A percentile compares a stretch with the other conserved stretches of the same genome.
Evolutionary conservation across 257 asterid species (phyloP).

Genomic region (Nicotiana otophora): DNA sequence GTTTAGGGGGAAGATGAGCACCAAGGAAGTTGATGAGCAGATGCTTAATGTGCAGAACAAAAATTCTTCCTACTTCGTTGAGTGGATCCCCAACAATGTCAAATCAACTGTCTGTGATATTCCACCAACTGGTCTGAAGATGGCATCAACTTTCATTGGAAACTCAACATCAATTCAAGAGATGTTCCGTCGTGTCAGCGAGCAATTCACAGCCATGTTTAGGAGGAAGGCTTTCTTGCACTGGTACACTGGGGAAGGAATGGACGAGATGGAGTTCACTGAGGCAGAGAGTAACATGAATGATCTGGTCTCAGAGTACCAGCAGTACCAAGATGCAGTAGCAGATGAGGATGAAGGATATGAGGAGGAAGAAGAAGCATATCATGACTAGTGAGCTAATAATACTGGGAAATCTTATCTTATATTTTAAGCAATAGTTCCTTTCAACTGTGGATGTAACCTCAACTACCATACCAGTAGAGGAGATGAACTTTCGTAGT

Average conservation of each 20-base stretch:
- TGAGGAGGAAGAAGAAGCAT: constrained; percentile 24
- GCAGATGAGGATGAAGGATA: constrained; percentile 30
- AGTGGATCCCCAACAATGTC: constrained; percentile 28
- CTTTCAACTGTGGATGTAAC: constrained; percentile 25
- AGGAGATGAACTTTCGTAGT: background rate
- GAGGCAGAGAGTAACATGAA: constrained; percentile 24
- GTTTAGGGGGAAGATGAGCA: constrained; percentile 21
- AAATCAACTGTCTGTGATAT: constrained; percentile 32
- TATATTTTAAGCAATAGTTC: constrained; percentile 8
- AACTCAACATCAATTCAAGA: constrained; percentile 17
- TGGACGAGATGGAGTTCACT: constrained; percentile 20
- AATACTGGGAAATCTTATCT: background rate
- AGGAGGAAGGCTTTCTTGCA: constrained; percentile 30
- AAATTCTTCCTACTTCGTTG: constrained; percentile 20
- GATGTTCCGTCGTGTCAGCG: constrained; percentile 20
- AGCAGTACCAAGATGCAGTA: constrained; percentile 29
- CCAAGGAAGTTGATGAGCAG: constrained; percentile 19
- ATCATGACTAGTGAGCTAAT: background rate
- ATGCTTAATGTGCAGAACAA: constrained; percentile 25
- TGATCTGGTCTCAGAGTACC: constrained; percentile 29
- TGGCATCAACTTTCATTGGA: constrained; percentile 21
- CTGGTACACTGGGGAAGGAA: constrained; percentile 18
- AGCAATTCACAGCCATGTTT: constrained; percentile 21
- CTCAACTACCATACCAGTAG: constrained; percentile 25
- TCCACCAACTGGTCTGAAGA: constrained; percentile 27